Evolutionary conservation across 768 basidiomycete species (phyloP), one percentile per base, ranked within the genome.

Genomic region (Calocybe cyanea): DNA sequence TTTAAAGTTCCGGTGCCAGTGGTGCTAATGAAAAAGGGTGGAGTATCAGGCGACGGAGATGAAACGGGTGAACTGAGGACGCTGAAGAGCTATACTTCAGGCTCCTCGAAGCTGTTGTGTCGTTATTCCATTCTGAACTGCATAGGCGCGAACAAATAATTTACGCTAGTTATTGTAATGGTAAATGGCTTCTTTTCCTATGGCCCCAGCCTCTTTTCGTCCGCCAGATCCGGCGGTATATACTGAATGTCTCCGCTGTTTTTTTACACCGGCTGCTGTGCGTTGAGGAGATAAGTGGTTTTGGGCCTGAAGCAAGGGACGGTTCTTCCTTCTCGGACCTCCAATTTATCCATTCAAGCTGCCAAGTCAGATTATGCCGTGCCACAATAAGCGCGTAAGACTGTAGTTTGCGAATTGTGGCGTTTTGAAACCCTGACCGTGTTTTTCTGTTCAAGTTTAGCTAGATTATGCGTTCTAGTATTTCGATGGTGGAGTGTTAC

Each of bases 151-250:
- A n/a, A n/a, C n/a, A n/a, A n/a, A n/a, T n/a, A n/a, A n/a, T n/a
- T n/a, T n/a, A n/a, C n/a, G n/a, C n/a, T n/a, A n/a, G n/a, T n/a
- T n/a, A n/a, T n/a, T n/a, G n/a, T n/a, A n/a, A n/a, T n/a, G n/a
- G n/a, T n/a, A n/a, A n/a, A n/a, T n/a, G n/a, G n/a, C n/a, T n/a
- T n/a, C n/a, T n/a, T n/a, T n/a, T 28, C 11, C 25, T 28, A 28
- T 6, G 11, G 6, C 11, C 25, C 11, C 6, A 28, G 6, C 11
- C 25, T 28, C 25, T 5, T 28, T 11, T 28, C 11, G 21, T 41
- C 37, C 30, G 41, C 51, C 44, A 39, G 43, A 43, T 42, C 51
- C 51, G 51, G 46, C 47, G 44, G 48, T 41, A 43, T 39, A 28
- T 28, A 11, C 25, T 28, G 25, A 28, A 28, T 28, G n/a, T n/a